phyloP scores from a whole-genome alignment of 768 basidiomycete species.

The Rhizopogon roseolus region DNA sequence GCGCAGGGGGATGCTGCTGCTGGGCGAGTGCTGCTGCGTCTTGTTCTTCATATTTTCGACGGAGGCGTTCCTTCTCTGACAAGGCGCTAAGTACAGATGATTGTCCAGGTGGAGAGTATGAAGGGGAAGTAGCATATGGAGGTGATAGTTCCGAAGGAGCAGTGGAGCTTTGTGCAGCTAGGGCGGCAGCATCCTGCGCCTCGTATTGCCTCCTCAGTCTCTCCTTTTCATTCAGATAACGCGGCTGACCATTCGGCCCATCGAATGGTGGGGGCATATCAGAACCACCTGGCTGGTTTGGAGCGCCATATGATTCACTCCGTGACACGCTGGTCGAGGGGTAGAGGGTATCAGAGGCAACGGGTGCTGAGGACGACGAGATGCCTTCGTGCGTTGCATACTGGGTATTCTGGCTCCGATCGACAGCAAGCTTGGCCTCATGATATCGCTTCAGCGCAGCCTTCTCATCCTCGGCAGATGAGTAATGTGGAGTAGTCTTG shows the following conservation, averaged over 20 bases:
- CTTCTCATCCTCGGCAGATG: slow-evolving; percentile 72
- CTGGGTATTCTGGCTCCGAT: slow-evolving; percentile 44
- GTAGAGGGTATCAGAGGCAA: slow-evolving; percentile 61
- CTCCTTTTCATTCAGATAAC: slow-evolving; percentile 62
- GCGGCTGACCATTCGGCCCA: slow-evolving; percentile 30
- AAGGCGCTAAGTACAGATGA: slow-evolving; percentile 20
- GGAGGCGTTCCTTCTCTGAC: slow-evolving; percentile 55
- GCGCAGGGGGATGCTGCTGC: slow-evolving; percentile 17
- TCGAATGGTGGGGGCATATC: slow-evolving; percentile 56
- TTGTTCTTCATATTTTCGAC: slow-evolving; percentile 51
- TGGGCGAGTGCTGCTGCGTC: slow-evolving; percentile 35
- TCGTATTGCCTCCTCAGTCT: slow-evolving; percentile 58
- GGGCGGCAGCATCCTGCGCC: slow-evolving; percentile 57
- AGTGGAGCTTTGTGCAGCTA: slow-evolving; percentile 17
- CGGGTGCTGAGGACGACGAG: slow-evolving; percentile 34
- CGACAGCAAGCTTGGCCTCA: slow-evolving; percentile 68
- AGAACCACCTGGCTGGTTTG: slow-evolving; percentile 13
- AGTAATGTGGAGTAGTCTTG: slow-evolving; percentile 40
- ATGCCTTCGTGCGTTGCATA: slow-evolving; percentile 18
- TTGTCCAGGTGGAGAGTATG: slow-evolving; percentile 15
- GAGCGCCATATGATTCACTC: slow-evolving; percentile 16
- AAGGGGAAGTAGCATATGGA: slow-evolving; percentile 11
- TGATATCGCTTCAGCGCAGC: slow-evolving; percentile 62
- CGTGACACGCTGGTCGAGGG: slow-evolving; percentile 32
- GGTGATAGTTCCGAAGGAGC: slow-evolving; percentile 10